phyloP scores from a whole-genome alignment of 305 asterid species.

The Galium porrigens region DNA sequence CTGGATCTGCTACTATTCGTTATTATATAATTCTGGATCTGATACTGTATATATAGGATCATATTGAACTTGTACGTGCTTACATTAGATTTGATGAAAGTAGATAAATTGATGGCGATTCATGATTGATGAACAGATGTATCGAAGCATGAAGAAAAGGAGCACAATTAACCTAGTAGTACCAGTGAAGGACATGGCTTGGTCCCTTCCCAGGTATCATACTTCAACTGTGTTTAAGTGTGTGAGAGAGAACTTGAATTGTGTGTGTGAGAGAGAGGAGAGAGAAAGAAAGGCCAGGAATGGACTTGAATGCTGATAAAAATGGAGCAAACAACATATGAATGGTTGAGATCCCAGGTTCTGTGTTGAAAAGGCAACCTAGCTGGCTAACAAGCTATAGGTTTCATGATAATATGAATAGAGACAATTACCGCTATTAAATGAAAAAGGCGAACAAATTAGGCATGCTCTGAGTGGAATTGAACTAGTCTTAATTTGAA shows the following conservation, averaged over 20 bases:
- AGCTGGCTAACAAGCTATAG: not conserved
- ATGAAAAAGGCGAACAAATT: no score
- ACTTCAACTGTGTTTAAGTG: not conserved
- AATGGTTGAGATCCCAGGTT: not conserved
- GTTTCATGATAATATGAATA: not conserved
- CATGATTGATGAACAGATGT: conserved; percentile 31
- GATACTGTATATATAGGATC: not conserved
- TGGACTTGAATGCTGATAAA: not conserved
- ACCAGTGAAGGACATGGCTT: conserved; percentile 11
- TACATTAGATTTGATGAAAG: no score
- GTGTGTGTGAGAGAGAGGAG: no score
- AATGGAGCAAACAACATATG: not conserved
- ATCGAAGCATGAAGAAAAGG: conserved; percentile 34
- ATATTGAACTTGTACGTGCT: no score
- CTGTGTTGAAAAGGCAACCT: not conserved
- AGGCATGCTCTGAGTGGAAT: no score
- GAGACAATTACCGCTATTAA: not conserved
- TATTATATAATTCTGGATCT: not conserved
- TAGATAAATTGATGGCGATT: not conserved
- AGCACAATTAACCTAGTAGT: conserved; percentile 15
- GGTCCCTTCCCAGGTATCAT: conserved; percentile 20
- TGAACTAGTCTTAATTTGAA: no score
- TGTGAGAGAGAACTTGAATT: not conserved
- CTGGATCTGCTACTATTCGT: not conserved
- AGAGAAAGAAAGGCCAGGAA: not conserved